Percentiles rank a stretch among this genome's conserved stretches.
Evolutionary conservation across 805 yeast genomes (phyloP).

Genomic region (Schwanniomyces vanrijiae): DNA sequence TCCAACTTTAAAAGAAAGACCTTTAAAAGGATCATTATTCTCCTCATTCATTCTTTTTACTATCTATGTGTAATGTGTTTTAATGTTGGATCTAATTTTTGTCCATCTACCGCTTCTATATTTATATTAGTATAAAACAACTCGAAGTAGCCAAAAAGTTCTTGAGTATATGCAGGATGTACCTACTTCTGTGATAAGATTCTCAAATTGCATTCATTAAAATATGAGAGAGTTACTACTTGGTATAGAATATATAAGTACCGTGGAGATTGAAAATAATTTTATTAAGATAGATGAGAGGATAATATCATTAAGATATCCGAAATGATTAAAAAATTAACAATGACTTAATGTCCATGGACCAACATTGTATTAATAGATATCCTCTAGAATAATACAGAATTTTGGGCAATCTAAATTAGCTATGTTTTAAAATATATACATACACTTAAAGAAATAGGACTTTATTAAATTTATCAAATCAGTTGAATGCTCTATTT

Average conservation of each 20-base stretch:
- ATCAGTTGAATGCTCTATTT: no score
- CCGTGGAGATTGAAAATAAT: background rate
- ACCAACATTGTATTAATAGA: no score
- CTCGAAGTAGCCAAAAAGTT: background rate
- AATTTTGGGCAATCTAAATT: no score
- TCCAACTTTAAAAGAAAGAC: constrained; percentile 78
- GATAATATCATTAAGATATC: no score
- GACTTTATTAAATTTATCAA: no score
- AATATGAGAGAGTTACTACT: no score
- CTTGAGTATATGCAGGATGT: background rate
- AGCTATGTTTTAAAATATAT: no score
- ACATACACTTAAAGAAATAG: no score
- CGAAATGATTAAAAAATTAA: no score
- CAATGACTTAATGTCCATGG: no score
- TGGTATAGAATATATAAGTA: no score
- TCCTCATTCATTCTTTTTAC: background rate
- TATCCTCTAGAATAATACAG: no score
- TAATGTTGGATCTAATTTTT: background rate
- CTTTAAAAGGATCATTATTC: constrained; percentile 44
- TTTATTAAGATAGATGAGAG: background rate
- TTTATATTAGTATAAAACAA: background rate
- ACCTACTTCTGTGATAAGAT: background rate
- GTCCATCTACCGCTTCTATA: background rate
- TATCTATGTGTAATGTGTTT: background rate
- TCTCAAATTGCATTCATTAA: background rate